Evolutionary conservation across 2,329 filamentous ascomycete genomes (phyloP), one percentile per base, ranked within the genome.

Genomic region (Botrytis porri): DNA sequence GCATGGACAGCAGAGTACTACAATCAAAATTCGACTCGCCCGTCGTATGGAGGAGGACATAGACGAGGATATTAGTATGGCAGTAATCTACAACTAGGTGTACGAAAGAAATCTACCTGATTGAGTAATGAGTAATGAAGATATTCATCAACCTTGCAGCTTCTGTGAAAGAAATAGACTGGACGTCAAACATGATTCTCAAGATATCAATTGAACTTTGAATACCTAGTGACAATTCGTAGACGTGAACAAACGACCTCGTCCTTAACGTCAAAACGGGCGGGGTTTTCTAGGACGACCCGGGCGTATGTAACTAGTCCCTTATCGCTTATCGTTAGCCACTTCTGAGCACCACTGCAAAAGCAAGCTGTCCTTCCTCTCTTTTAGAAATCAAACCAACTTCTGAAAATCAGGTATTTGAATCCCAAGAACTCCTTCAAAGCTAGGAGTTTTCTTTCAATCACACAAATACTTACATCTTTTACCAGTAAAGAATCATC

Each of bases 1-100:
- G 79, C 79, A n/a, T 89, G 87, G 87, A 85, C 88, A 6, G 81
- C 77, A 0, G 86, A 88, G 75, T 89, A 82, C 63, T 73, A 70
- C 48, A 70, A 62, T 43, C n/a, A 54, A 18, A 59, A 37, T 57
- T 65, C 60, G 32, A 22, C 45, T n/a, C 22, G 20, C 35, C 18
- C 48, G 9, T 65, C 60, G n/a, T 59, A 71, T 14, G 20, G 69
- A 29, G 20, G 69, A 37, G 54, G 54, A 29, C 25, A 35, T 45
- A 45, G 54, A 70, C 16, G 54, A 61, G n/a, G 54, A 70, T 61
- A 70, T 61, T 70, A 70, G 67, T 57, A 57, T 32, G n/a, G 35
- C 29, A 25, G 18, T 57, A 41, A 67, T 54, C 29, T 67, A 41
- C 35, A 67, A 37, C 6, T 18, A 57, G 37, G 25, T 32, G 32